Conservation (phyloP, 202 grass and related monocot species). For the Miscanthus sacchariflorus region DNA sequence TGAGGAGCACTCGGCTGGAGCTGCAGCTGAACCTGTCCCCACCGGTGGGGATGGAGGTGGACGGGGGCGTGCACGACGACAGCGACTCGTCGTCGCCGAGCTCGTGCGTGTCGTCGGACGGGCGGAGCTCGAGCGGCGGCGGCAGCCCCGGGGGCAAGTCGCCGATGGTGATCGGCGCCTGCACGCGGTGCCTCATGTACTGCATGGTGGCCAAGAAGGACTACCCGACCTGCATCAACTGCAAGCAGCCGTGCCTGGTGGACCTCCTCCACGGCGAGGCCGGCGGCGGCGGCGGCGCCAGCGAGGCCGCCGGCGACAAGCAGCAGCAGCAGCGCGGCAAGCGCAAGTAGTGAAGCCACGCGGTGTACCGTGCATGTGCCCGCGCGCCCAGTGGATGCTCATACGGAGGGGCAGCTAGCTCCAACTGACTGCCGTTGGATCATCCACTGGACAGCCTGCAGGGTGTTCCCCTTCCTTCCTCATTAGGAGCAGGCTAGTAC, state of each 20-base stretch:
- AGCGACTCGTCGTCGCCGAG: constrained; percentile 77
- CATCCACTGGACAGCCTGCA: constrained; percentile 57
- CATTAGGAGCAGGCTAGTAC: neutral
- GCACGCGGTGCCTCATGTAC: constrained; percentile 97
- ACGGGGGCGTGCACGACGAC: constrained; percentile 38
- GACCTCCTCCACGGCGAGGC: constrained; percentile 70
- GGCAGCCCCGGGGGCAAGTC: constrained; percentile 48
- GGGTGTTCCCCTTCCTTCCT: neutral
- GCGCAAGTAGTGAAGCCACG: constrained; percentile 50
- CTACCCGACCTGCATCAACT: constrained; percentile 85
- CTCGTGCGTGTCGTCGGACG: constrained; percentile 87
- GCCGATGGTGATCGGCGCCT: constrained; percentile 90
- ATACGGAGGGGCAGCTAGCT: constrained; percentile 51
- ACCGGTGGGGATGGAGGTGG: constrained; percentile 58
- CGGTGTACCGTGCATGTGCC: neutral
- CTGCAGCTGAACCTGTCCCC: constrained; percentile 90
- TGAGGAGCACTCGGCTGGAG: constrained; percentile 65
- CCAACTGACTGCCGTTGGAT: constrained; percentile 66
- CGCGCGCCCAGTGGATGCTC: constrained; percentile 65
- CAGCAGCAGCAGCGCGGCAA: constrained; percentile 61
- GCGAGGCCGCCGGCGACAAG: neutral
- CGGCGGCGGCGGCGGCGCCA: neutral
- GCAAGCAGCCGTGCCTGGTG: constrained; percentile 82
- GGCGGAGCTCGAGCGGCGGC: constrained; percentile 38
- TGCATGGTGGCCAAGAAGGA: constrained; percentile 94